Conservation (phyloP, 306 rosid species). For the Datisca glomerata region DNA sequence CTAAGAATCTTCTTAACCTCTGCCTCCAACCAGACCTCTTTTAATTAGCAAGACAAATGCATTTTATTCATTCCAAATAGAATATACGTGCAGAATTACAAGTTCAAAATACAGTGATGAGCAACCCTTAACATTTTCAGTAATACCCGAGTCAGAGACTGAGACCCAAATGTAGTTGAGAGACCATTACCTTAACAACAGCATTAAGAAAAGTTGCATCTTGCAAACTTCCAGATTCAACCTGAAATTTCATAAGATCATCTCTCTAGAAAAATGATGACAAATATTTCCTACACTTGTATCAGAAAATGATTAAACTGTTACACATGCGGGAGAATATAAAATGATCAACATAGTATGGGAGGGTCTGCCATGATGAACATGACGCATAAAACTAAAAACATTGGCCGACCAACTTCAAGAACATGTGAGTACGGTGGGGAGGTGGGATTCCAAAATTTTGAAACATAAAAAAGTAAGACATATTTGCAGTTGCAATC, state of each 20-base stretch:
- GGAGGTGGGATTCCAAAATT: neutral
- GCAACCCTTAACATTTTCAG: neutral
- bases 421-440: neutral
- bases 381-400: neutral
- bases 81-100: neutral
- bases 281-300: neutral
- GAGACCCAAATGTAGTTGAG: neutral
- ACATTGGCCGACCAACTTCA: neutral
- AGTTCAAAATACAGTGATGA: neutral
- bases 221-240: conserved; percentile 48
- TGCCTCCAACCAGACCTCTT: neutral
- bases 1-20: neutral
- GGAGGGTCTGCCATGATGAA: neutral
- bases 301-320: neutral
- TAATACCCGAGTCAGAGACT: neutral
- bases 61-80: neutral
- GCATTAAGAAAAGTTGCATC: conserved; percentile 77
- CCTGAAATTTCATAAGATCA: conserved; percentile 40
- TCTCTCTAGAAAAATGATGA: neutral
- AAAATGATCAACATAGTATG: neutral
- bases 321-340: neutral
- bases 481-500: too few species aligned
- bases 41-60: neutral
- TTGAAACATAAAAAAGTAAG: neutral
- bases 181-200: conserved; percentile 70